These are phyloP conservation scores for Candida alai DNA, from an alignment of 805 yeast species.

Conservation along the genomic window DNA sequence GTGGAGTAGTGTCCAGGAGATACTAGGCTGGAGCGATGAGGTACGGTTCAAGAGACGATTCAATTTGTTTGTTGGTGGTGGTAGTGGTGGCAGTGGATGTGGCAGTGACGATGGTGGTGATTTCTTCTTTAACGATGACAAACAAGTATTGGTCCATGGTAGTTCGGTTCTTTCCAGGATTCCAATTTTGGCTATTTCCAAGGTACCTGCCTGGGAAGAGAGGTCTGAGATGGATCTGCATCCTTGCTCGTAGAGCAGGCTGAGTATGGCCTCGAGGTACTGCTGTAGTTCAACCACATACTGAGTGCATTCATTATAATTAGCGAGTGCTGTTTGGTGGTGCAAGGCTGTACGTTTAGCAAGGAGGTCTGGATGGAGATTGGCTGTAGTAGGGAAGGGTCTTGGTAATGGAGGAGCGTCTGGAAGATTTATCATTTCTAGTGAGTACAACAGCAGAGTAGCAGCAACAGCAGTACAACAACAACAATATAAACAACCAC, in stretches of 20 bases:
- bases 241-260: neutral
- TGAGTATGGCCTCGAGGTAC: constrained; percentile 17
- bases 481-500: no score
- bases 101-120: no score
- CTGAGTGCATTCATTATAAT: constrained; percentile 24
- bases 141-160: constrained; percentile 17
- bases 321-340: no score
- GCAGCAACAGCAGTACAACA: no score
- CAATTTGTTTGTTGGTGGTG: neutral
- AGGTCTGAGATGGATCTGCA: constrained; percentile 11
- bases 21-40: neutral
- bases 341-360: constrained; percentile 17
- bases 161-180: constrained; percentile 7
- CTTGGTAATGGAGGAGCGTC: constrained; percentile 29
- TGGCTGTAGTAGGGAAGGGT: constrained; percentile 6
- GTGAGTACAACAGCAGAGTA: no score
- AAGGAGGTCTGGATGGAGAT: constrained; percentile 8
- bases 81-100: no score
- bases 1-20: constrained; percentile 26
- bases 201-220: no score
- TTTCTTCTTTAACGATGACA: no score
- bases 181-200: no score
- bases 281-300: constrained; percentile 31
- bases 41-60: neutral
- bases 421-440: constrained; percentile 33